These are phyloP conservation scores for Salix exigua DNA, from an alignment of 345 rosid species.

Conservation along the genomic window DNA sequence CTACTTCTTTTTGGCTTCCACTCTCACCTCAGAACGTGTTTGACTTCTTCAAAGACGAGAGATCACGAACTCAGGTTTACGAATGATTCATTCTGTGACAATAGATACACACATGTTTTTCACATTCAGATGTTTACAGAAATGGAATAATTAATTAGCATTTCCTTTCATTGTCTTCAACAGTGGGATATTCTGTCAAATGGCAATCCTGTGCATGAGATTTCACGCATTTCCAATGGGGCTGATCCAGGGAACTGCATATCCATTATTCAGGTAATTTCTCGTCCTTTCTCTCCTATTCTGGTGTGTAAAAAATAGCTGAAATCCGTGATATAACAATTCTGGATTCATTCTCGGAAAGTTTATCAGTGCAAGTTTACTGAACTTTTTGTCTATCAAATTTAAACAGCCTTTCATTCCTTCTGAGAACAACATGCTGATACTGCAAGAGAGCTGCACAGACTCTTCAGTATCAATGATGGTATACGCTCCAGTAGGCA, in stretches of 20 bases:
- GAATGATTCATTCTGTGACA: not conserved
- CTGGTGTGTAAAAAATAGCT: not conserved
- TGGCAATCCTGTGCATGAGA: constrained; percentile 40
- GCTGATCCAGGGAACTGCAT: constrained; percentile 43
- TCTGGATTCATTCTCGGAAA: not conserved
- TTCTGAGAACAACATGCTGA: constrained; percentile 29
- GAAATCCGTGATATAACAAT: not conserved
- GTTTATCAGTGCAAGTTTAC: not conserved
- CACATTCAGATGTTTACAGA: no score
- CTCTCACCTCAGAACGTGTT: constrained; percentile 42
- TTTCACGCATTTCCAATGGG: constrained; percentile 44
- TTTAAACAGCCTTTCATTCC: constrained; percentile 27
- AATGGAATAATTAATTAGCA: no score
- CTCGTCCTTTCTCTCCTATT: not conserved
- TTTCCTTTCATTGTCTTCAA: not conserved
- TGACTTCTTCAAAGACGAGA: constrained; percentile 32
- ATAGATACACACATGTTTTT: not conserved
- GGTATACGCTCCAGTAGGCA: constrained; percentile 58
- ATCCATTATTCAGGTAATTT: constrained; percentile 45
- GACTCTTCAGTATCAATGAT: constrained; percentile 45
- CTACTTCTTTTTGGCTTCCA: constrained; percentile 61
- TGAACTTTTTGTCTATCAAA: not conserved
- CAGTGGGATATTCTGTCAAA: constrained; percentile 75
- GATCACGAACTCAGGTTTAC: constrained; percentile 43
- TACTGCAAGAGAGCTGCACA: constrained; percentile 60